Conservation (phyloP, 1,139 yeast genomes). For the Starmera stellimalicola region DNA sequence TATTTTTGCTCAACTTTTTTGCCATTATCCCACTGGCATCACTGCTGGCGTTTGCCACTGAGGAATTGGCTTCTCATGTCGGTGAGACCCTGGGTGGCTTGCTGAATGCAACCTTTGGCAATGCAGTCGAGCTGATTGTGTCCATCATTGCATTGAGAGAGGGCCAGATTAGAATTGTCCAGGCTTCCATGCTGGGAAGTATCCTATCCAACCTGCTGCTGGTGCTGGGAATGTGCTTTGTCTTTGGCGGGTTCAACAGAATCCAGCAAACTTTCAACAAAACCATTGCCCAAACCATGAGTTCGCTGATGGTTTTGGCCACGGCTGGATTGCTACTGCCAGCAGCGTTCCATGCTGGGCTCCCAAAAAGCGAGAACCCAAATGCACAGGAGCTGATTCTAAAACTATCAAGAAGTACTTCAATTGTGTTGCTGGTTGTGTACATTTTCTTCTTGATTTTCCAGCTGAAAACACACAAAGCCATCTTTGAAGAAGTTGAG, state of each 20-base stretch:
- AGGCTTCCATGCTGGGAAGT: constrained; percentile 94
- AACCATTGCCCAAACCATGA: constrained; percentile 97
- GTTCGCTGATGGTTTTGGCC: constrained; percentile 84
- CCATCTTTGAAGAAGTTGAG: constrained; percentile 36
- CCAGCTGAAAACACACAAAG: constrained; percentile 82
- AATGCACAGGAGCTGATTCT: constrained; percentile 43
- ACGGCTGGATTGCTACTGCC: constrained; percentile 85
- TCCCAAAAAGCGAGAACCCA: constrained; percentile 37
- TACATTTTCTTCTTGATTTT: constrained; percentile 73
- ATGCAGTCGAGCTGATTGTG: constrained; percentile 88
- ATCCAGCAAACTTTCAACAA: constrained; percentile 85
- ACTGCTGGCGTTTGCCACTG: constrained; percentile 83
- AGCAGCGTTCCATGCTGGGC: constrained; percentile 88
- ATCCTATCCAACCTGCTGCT: constrained; percentile 78
- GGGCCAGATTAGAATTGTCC: constrained; percentile 88
- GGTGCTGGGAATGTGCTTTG: constrained; percentile 91
- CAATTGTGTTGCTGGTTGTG: constrained; percentile 67
- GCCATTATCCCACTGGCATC: constrained; percentile 94
- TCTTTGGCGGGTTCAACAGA: constrained; percentile 85
- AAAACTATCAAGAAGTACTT: constrained; percentile 76
- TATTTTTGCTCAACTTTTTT: constrained; percentile 70
- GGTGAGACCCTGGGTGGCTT: constrained; percentile 89
- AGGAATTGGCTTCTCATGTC: constrained; percentile 76
- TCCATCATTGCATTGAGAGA: constrained; percentile 80
- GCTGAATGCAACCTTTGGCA: constrained; percentile 92